Evolutionary conservation across 73 alveolate species (phyloP).

Genomic region (Paramecium pentaurelia): DNA sequence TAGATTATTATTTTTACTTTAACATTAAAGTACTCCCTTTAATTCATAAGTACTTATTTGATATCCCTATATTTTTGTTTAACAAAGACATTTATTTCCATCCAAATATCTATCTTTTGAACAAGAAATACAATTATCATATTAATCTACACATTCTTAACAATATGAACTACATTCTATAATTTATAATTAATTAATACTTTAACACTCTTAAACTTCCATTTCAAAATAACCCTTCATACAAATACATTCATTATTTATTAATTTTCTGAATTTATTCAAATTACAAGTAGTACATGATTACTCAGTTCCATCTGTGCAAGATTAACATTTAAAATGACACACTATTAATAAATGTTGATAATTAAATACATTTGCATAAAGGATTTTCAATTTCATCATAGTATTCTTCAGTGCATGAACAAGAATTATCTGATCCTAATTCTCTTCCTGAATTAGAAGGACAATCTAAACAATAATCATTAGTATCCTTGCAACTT

Average conservation of each 20-base stretch:
- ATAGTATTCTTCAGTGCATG: neutral
- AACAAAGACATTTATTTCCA: neutral
- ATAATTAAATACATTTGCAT: neutral
- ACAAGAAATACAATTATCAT: neutral
- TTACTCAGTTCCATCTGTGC: neutral
- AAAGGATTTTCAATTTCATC: neutral
- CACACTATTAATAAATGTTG: neutral
- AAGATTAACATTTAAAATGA: neutral
- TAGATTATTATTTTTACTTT: neutral
- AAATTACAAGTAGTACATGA: neutral
- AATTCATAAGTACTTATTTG: neutral
- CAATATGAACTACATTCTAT: neutral
- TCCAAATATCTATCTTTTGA: neutral
- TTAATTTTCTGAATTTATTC: neutral
- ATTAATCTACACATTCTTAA: neutral
- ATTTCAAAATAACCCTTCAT: neutral
- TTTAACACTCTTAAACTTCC: neutral
- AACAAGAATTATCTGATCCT: neutral
- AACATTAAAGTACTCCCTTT: neutral
- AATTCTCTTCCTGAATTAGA: neutral
- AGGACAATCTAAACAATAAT: neutral
- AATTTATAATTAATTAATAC: neutral
- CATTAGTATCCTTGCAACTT: neutral
- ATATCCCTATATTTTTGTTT: neutral
- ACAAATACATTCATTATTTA: neutral